A percentile compares a stretch with the other conserved stretches of the same genome.
These are phyloP conservation scores for Heliamphora exappendiculata DNA, from an alignment of 148 eudicot genomes.

Conservation along the genomic window DNA sequence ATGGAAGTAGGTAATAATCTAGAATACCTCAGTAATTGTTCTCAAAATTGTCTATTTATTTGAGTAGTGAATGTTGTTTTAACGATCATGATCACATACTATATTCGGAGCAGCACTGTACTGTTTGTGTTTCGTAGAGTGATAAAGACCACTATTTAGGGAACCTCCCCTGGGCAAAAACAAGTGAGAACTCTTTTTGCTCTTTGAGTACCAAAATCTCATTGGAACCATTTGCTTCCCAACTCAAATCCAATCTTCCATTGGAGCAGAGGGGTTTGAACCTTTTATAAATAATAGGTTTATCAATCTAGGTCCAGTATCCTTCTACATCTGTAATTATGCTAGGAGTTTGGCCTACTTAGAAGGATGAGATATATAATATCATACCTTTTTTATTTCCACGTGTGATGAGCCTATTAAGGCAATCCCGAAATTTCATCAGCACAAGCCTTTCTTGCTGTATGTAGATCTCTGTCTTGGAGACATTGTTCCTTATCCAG, in stretches of 20 bases:
- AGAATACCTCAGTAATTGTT: too few relatives aligned
- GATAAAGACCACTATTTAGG: too few relatives aligned
- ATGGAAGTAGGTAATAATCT: too few relatives aligned
- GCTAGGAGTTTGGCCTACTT: neutral
- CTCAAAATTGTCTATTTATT: too few relatives aligned
- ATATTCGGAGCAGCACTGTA: too few relatives aligned
- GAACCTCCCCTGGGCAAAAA: too few relatives aligned
- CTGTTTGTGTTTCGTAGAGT: too few relatives aligned
- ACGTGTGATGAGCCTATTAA: neutral
- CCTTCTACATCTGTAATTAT: neutral
- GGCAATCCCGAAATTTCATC: neutral
- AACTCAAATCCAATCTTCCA: neutral
- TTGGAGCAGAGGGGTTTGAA: neutral
- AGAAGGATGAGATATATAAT: neutral
- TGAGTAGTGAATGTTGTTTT: too few relatives aligned
- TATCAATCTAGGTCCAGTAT: neutral
- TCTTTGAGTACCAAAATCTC: slow-evolving; percentile 1
- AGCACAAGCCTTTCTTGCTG: neutral
- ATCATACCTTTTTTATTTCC: neutral
- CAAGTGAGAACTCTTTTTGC: too few relatives aligned
- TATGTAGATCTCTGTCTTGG: slow-evolving; percentile 23
- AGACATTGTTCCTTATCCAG: slow-evolving; percentile 10
- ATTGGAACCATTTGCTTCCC: neutral
- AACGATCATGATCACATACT: too few relatives aligned
- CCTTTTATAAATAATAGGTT: neutral